Conservation (phyloP, 2,329 filamentous ascomycete species). For the Penicillium freii region DNA sequence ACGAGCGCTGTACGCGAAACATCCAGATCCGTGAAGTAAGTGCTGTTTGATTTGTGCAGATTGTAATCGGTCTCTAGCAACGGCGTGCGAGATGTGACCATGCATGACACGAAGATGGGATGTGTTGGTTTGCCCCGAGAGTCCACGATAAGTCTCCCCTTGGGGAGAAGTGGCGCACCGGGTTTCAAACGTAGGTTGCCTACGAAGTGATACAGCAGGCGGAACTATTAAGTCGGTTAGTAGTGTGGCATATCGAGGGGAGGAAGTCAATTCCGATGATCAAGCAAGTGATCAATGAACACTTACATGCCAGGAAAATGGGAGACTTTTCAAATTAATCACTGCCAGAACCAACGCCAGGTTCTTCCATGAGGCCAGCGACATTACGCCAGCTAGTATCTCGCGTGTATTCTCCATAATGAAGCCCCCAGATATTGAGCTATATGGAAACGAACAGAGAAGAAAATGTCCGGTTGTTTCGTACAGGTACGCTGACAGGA, state of each 20-base stretch:
- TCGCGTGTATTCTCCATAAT: slow-evolving; percentile 25
- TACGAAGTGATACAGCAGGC: slow-evolving; percentile 58
- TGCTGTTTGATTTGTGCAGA: slow-evolving; percentile 77
- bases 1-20: slow-evolving; percentile 78
- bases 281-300: not conserved
- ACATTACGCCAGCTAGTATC: slow-evolving; percentile 18
- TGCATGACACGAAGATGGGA: slow-evolving; percentile 70
- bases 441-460: not conserved
- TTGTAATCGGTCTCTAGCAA: slow-evolving; percentile 83
- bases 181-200: slow-evolving; percentile 54
- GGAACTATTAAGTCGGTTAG: slow-evolving; percentile 46
- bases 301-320: slow-evolving; percentile 43
- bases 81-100: slow-evolving; percentile 65
- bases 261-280: not conserved
- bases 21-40: slow-evolving; percentile 85
- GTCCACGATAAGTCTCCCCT: slow-evolving; percentile 35
- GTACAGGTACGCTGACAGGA: not conserved
- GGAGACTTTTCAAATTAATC: slow-evolving; percentile 40
- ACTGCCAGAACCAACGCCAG: slow-evolving; percentile 39
- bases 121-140: slow-evolving; percentile 44
- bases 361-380: slow-evolving; percentile 35
- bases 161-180: slow-evolving; percentile 47
- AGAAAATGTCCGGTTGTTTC: not conserved
- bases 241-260: not conserved
- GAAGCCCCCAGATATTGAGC: not conserved